Base-by-base conservation (phyloP, 495 filamentous ascomycete species). In the Sabuloglossum arenarium region DNA sequence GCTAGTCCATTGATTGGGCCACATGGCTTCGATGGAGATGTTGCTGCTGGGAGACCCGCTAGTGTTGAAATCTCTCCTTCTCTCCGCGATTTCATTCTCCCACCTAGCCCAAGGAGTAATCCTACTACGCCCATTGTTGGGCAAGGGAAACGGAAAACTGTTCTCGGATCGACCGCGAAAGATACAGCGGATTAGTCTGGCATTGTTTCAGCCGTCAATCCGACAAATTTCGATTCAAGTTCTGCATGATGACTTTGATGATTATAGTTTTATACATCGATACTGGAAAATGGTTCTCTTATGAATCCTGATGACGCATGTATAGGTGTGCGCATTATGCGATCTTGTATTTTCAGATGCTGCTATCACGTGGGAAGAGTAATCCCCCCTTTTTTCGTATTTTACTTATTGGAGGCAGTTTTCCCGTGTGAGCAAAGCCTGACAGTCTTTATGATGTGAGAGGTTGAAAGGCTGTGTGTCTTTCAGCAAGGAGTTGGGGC, bases 31-130 rank as follows among this genome's bases (percentile, higher is more conserved):
- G 75, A 78, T 24, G 71, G 67, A 50, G 68, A 50, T 23, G 56
- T 58, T 4, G 55, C 64, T 37, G 57, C 56, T 67, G 62, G 59
- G 59, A 58, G 21, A 55, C 62, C 11, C 61, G 58, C 53, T 59
- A 56, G 45, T 66, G 64, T 19, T 60, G 51, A 55, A 54, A 72
- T 81, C 69, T 76, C 77, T 6, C 75, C 77, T 1, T 75, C 77
- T 1, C 77, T 79, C 43, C 77, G 76, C 0, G 75, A 78, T 16
- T 79, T 73, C 67, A 70, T 81, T 46, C 61, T 81, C 27, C 70
- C 64, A 51, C 69, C 71, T 0, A 73, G 74, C 8, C 67, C 69
- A 10, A 63, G 67, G 51, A 71, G 63, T 39, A 77, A 70, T 59
- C 59, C 74, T 55, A 54, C 65, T 34, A 66, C 28, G 3, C 47